A percentile compares a stretch with the other conserved stretches of the same genome.
phyloP scores from a whole-genome alignment of 2,329 filamentous ascomycete genomes.

The Colletotrichum scovillei region DNA sequence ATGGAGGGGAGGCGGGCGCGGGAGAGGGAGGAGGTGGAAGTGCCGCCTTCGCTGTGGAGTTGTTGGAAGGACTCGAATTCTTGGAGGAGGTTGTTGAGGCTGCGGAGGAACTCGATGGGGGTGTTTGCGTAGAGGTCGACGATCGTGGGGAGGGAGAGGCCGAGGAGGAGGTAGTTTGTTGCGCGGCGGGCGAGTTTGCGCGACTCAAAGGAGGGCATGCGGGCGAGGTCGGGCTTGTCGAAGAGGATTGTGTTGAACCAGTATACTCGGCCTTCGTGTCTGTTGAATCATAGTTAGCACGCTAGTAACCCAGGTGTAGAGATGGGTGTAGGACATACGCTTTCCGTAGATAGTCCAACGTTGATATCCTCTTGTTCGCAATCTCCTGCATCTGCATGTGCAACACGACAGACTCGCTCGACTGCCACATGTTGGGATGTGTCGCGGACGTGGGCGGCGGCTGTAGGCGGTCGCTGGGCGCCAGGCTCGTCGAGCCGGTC shows the following conservation, averaged over 20 bases:
- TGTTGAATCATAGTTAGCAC: conserved; percentile 49
- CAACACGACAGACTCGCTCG: conserved; percentile 60
- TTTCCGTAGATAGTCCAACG: conserved; percentile 91
- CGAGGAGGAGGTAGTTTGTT: conserved; percentile 92
- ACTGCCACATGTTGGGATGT: conserved; percentile 42
- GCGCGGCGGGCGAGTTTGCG: conserved; percentile 89
- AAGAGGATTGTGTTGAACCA: conserved; percentile 99
- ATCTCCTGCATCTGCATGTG: conserved; percentile 82
- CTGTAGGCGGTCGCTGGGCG: conserved; percentile 39
- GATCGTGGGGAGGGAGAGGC: conserved; percentile 89
- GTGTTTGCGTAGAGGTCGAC: conserved; percentile 87
- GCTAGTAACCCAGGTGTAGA: no score
- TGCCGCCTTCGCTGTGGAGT: conserved; percentile 82
- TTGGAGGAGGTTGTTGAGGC: conserved; percentile 83
- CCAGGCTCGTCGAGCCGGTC: conserved; percentile 47
- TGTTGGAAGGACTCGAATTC: conserved; percentile 97
- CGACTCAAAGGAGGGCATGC: conserved; percentile 86
- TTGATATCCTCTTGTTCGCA: conserved; percentile 92
- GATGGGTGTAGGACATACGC: conserved; percentile 64
- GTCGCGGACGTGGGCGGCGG: conserved; percentile 42
- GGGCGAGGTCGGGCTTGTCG: conserved; percentile 81
- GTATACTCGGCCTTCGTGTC: conserved; percentile 93
- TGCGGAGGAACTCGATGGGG: conserved; percentile 86
- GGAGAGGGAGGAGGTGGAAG: conserved; percentile 75
- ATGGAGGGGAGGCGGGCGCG: conserved; percentile 85